Evolutionary conservation across 495 filamentous ascomycete species (phyloP).

Genomic region (Penicillium tannophilum): DNA sequence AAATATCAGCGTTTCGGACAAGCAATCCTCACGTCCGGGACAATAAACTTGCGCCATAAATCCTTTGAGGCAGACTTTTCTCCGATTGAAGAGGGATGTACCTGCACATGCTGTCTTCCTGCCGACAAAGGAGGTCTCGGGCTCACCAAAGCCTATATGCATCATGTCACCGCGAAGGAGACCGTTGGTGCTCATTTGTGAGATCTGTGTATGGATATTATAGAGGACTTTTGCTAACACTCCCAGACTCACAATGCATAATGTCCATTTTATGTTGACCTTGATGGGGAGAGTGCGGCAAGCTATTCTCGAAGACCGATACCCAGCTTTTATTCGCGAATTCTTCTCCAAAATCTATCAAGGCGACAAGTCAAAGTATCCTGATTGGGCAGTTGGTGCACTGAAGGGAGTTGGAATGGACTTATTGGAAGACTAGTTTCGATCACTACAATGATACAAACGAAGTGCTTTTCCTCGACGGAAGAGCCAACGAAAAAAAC

Average conservation of each 20-base stretch:
- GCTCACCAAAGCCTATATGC: slow-evolving; percentile 84
- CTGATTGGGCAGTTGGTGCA: slow-evolving; percentile 84
- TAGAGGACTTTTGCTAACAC: slow-evolving; percentile 15
- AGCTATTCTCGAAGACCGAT: slow-evolving; percentile 81
- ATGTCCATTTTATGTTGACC: slow-evolving; percentile 84
- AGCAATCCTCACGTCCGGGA: slow-evolving; percentile 79
- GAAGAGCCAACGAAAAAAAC: background rate
- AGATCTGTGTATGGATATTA: slow-evolving; percentile 17
- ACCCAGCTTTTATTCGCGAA: slow-evolving; percentile 72
- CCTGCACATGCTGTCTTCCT: slow-evolving; percentile 75
- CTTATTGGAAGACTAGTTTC: slow-evolving; percentile 54
- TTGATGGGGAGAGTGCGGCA: slow-evolving; percentile 75
- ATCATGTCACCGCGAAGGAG: slow-evolving; percentile 91
- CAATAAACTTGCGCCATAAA: slow-evolving; percentile 80
- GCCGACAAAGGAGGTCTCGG: slow-evolving; percentile 71
- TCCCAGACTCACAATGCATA: slow-evolving; percentile 83
- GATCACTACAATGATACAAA: background rate
- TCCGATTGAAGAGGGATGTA: slow-evolving; percentile 80
- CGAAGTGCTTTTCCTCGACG: background rate
- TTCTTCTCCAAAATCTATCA: slow-evolving; percentile 76
- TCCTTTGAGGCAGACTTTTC: slow-evolving; percentile 75
- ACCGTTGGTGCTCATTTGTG: slow-evolving; percentile 90
- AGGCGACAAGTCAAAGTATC: slow-evolving; percentile 67
- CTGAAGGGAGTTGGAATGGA: slow-evolving; percentile 83
- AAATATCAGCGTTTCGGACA: slow-evolving; percentile 73